Percentiles rank a stretch among this genome's conserved stretches.
phyloP scores from a whole-genome alignment of 2,329 filamentous ascomycete species.

The Cladobotryum protrusum region DNA sequence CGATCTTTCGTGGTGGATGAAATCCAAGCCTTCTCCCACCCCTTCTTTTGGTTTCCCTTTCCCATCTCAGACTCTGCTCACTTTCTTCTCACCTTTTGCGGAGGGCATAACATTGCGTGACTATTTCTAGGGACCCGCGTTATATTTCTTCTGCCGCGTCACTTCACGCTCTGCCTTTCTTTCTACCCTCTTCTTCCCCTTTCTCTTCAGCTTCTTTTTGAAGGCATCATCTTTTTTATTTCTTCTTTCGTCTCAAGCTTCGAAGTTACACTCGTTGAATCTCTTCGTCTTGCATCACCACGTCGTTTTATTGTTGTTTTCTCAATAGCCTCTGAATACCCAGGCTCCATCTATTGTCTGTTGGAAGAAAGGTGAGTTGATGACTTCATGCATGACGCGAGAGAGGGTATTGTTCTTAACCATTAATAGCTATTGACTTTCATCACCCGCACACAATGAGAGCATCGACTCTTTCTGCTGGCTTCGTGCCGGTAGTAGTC shows the following conservation, averaged over 20 bases:
- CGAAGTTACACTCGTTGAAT: not conserved
- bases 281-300: not conserved
- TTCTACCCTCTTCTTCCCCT: not conserved
- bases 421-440: conserved; percentile 2
- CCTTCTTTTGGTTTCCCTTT: not conserved
- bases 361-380: conserved; percentile 6
- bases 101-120: no score
- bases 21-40: not conserved
- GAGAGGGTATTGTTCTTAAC: conserved; percentile 6
- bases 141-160: conserved; percentile 2
- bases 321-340: not conserved
- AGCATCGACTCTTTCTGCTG: conserved; percentile 23
- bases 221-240: not conserved
- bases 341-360: not conserved
- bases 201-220: not conserved
- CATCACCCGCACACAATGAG: conserved; percentile 29
- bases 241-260: not conserved
- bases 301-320: not conserved
- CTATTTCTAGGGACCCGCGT: not conserved
- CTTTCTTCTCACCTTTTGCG: conserved; percentile 6
- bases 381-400: not conserved
- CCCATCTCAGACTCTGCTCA: not conserved
- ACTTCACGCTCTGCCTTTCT: conserved; percentile 1
- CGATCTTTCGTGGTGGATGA: not conserved
- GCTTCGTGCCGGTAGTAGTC: conserved; percentile 27